Evolutionary conservation across 306 rosid species (phyloP).

Genomic region (Lathyrus sativus): DNA sequence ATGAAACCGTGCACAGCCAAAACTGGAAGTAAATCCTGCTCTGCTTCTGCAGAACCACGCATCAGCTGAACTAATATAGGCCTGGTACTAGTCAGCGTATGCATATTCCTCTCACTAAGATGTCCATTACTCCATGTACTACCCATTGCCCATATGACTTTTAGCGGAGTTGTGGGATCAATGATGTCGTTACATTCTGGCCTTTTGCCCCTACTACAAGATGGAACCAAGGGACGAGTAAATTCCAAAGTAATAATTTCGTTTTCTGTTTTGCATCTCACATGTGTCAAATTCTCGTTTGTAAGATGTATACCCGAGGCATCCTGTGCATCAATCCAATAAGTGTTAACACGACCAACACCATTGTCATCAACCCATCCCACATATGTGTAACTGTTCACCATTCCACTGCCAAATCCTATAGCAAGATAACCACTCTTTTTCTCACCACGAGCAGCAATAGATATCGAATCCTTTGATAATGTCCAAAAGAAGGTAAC

Average conservation of each 20-base stretch:
- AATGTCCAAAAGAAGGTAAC: constrained; percentile 89
- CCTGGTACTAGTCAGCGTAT: constrained; percentile 75
- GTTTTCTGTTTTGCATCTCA: constrained; percentile 80
- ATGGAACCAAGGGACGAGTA: constrained; percentile 80
- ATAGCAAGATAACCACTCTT: constrained; percentile 95
- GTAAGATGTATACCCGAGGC: constrained; percentile 69
- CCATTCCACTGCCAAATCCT: constrained; percentile 85
- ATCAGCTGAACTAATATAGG: constrained; percentile 64
- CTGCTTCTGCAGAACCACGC: constrained; percentile 95
- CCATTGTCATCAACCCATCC: constrained; percentile 82
- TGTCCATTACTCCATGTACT: constrained; percentile 62
- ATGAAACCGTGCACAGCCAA: constrained; percentile 91
- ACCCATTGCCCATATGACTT: constrained; percentile 96
- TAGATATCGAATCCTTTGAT: constrained; percentile 62
- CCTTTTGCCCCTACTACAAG: constrained; percentile 51
- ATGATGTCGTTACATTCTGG: constrained; percentile 79
- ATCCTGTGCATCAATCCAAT: constrained; percentile 87
- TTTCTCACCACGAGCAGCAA: constrained; percentile 93
- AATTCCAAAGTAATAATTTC: constrained; percentile 84
- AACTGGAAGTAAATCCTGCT: constrained; percentile 88
- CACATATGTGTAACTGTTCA: constrained; percentile 73
- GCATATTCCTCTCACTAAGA: constrained; percentile 79
- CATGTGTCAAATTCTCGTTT: constrained; percentile 68
- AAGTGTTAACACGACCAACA: constrained; percentile 64
- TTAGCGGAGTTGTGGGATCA: constrained; percentile 83